Evolutionary conservation across 495 filamentous ascomycete genomes (phyloP), one percentile per base, ranked within the genome.

Genomic region (Evernia prunastri): DNA sequence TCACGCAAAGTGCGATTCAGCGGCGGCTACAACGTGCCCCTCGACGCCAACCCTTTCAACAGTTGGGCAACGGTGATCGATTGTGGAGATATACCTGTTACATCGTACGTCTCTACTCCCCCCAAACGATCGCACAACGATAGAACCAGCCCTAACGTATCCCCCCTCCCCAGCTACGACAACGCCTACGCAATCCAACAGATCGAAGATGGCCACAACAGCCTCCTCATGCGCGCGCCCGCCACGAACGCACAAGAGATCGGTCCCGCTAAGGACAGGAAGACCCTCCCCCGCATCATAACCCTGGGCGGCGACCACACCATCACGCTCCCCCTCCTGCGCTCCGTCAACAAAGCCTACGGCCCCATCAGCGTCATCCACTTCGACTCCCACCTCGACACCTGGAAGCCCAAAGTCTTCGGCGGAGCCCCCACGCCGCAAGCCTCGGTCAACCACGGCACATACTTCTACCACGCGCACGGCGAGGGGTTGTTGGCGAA

Each of bases 371-470:
- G 81, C 4, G 87, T 90, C 3, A 84, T 91, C 58, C 88, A 91
- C 67, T 89, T 90, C 60, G 88, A 91, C 64, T 83, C 80, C 35
- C 88, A 91, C 70, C 78, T 91, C 36, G 84, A 87, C 64, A 83
- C 84, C 18, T 87, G 84, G 84, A 79, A 78, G 57, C 84, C 84
- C 13, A 88, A 89, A 66, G 90, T 93, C 45, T 88, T 88, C 67
- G 85, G 85, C 45, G 85, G 85, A 23, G 79, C 85, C 4, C 85
- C 85, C n/a, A 81, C 76, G 60, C 63, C 81, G 29, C 78, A 83
- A 72, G 88, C 91, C 27, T 79, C 82, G 37, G 81, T 95, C 61
- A 95, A 95, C 71, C 91, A 96, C 74, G 91, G 91, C 8, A 94
- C 91, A 4, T 89, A 89, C 73, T 89, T 89, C 75, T 90, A 84